Evolutionary conservation across 2,329 filamentous ascomycete genomes (phyloP).

Genomic region (Fusarium sp.): DNA sequence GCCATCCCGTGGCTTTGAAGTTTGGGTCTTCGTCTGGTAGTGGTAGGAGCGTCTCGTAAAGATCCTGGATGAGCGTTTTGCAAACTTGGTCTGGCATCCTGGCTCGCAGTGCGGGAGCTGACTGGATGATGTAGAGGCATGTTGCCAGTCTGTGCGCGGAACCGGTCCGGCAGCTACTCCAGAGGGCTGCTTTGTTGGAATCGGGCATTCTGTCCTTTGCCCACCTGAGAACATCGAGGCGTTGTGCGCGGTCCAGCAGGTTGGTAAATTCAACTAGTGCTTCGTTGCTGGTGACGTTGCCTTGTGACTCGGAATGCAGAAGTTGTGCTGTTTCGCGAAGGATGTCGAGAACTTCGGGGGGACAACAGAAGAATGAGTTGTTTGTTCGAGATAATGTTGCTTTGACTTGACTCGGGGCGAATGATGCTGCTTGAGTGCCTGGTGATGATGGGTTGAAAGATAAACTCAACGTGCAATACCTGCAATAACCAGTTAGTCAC

Average conservation of each 20-base stretch:
- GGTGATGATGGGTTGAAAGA: conserved; percentile 52
- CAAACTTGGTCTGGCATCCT: conserved; percentile 30
- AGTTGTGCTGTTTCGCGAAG: conserved; percentile 56
- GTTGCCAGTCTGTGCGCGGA: conserved; percentile 56
- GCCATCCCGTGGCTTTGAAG: conserved; percentile 67
- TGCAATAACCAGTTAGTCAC: conserved; percentile 24
- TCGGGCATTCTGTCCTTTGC: conserved; percentile 50
- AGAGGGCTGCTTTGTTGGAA: conserved; percentile 48
- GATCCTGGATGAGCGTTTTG: conserved; percentile 54
- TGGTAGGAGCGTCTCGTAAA: conserved; percentile 60
- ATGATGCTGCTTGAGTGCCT: conserved; percentile 46
- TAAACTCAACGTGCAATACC: conserved; percentile 58
- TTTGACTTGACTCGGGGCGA: conserved; percentile 49
- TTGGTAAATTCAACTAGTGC: conserved; percentile 43
- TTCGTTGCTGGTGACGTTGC: conserved; percentile 40
- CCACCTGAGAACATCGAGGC: conserved; percentile 55
- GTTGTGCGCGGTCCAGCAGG: conserved; percentile 51
- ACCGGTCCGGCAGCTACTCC: conserved; percentile 53
- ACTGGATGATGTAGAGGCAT: conserved; percentile 59
- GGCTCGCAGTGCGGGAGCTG: conserved; percentile 45
- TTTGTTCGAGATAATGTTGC: conserved; percentile 52
- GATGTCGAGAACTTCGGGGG: conserved; percentile 56
- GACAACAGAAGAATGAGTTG: conserved; percentile 60
- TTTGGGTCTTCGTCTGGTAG: conserved; percentile 61
- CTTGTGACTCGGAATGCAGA: conserved; percentile 42